phyloP scores from a whole-genome alignment of 2,329 filamentous ascomycete species.

The Fusarium secorum region DNA sequence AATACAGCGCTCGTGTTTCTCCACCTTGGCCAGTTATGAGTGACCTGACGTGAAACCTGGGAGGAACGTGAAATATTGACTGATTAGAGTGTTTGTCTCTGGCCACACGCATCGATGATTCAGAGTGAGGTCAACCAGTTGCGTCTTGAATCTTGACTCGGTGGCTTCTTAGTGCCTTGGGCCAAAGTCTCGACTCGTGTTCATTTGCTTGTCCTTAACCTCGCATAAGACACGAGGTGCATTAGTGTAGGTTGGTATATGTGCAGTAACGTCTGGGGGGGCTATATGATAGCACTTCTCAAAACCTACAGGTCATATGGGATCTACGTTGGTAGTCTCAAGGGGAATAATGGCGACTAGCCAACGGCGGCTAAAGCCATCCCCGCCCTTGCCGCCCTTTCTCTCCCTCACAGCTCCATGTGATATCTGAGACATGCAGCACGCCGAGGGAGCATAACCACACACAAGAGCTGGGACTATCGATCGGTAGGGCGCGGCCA shows the following conservation, averaged over 20 bases:
- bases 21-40: conserved; percentile 21
- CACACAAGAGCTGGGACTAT: conserved; percentile 17
- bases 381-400: conserved; percentile 20
- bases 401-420: conserved; percentile 30
- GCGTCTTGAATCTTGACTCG: conserved; percentile 12
- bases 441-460: conserved; percentile 15
- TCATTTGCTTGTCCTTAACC: conserved; percentile 23
- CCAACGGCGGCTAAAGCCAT: conserved; percentile 11
- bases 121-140: conserved; percentile 13
- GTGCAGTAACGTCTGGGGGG: conserved; percentile 7
- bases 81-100: conserved; percentile 21
- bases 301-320: conserved; percentile 31
- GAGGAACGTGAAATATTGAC: conserved; percentile 33
- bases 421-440: conserved; percentile 43
- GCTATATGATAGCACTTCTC: conserved; percentile 1
- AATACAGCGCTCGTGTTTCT: conserved; percentile 16
- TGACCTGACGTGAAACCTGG: conserved; percentile 28
- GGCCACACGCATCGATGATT: conserved; percentile 9
- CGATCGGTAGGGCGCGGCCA: conserved; percentile 17
- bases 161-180: neutral
- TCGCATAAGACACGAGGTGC: conserved; percentile 16
- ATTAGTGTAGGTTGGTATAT: conserved; percentile 16
- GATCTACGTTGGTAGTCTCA: conserved; percentile 31
- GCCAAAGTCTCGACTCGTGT: conserved; percentile 1
- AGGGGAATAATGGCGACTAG: conserved; percentile 25